phyloP scores from a whole-genome alignment of 805 yeast genomes.

The Candida sanyiensis region DNA sequence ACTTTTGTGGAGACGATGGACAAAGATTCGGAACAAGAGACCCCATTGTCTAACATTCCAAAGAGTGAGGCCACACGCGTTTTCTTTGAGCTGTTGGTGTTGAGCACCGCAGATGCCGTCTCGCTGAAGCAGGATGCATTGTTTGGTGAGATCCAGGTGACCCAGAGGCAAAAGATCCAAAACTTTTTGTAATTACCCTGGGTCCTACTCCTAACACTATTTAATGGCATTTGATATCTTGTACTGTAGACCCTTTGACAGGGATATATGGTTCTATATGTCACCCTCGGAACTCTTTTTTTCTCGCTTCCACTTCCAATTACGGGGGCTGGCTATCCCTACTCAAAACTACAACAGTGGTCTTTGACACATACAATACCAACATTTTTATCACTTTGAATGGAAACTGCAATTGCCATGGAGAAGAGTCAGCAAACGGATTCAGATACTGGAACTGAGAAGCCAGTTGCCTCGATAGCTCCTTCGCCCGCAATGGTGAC shows the following conservation, averaged over 20 bases:
- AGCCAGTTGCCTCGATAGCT: background rate
- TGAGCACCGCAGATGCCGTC: slow-evolving; percentile 73
- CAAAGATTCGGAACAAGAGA: slow-evolving; percentile 16
- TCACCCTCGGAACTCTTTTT: slow-evolving; percentile 30
- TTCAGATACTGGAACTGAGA: background rate
- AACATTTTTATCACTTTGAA: too few relatives aligned
- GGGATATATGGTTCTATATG: background rate
- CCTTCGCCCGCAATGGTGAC: background rate
- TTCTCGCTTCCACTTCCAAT: background rate
- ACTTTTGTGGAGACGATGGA: slow-evolving; percentile 37
- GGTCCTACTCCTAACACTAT: background rate
- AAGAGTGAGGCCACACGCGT: slow-evolving; percentile 61
- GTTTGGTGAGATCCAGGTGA: slow-evolving; percentile 44
- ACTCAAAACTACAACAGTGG: background rate
- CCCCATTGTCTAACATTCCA: slow-evolving; percentile 33
- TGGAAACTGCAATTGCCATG: too few relatives aligned
- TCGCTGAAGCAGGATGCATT: slow-evolving; percentile 52
- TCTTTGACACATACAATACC: background rate
- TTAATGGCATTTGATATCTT: too few relatives aligned
- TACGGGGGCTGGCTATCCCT: too few relatives aligned
- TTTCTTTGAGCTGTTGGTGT: slow-evolving; percentile 76
- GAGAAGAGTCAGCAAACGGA: too few relatives aligned
- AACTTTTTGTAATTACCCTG: slow-evolving; percentile 5
- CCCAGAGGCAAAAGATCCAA: slow-evolving; percentile 7
- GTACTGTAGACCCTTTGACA: background rate